phyloP scores from a whole-genome alignment of 768 basidiomycete species.

The Russula vinacea region DNA sequence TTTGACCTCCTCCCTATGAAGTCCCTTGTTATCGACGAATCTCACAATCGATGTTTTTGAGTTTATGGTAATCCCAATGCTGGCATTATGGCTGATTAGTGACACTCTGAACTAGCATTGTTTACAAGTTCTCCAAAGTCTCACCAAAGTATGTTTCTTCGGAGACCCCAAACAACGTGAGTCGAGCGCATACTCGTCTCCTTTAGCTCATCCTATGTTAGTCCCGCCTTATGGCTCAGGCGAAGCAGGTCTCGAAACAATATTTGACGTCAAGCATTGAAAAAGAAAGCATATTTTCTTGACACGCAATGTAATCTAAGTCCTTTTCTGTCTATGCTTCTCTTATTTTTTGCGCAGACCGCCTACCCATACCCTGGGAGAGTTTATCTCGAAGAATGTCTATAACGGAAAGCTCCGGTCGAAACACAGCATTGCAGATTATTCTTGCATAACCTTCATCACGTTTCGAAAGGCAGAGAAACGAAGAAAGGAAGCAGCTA shows the following conservation, averaged over 20 bases:
- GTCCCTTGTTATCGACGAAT: conserved; percentile 55
- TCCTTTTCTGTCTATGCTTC: background rate
- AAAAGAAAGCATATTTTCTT: conserved; percentile 40
- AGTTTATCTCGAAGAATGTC: conserved; percentile 48
- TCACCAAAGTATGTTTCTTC: conserved; percentile 50
- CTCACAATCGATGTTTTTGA: conserved; percentile 50
- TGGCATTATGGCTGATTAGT: background rate
- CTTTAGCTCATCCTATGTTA: conserved; percentile 28
- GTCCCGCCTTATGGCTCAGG: conserved; percentile 54
- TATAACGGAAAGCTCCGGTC: conserved; percentile 44
- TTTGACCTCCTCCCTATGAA: conserved; percentile 43
- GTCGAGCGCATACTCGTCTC: conserved; percentile 20
- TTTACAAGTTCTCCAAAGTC: conserved; percentile 42
- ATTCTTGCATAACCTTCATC: conserved; percentile 45
- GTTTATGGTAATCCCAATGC: conserved; percentile 41
- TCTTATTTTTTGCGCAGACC: conserved; percentile 38
- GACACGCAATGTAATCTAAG: conserved; percentile 45
- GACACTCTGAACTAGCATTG: conserved; percentile 38
- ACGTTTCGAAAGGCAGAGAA: conserved; percentile 43
- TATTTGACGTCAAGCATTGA: conserved; percentile 48
- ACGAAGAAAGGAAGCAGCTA: conserved; percentile 33
- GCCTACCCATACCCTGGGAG: conserved; percentile 51
- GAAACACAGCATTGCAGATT: conserved; percentile 37
- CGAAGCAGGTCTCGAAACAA: conserved; percentile 41
- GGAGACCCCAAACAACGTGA: conserved; percentile 54